These are phyloP conservation scores for Pseudozyma hubeiensis DNA, from an alignment of 1,284 basidiomycete genomes.

Conservation along the genomic window DNA sequence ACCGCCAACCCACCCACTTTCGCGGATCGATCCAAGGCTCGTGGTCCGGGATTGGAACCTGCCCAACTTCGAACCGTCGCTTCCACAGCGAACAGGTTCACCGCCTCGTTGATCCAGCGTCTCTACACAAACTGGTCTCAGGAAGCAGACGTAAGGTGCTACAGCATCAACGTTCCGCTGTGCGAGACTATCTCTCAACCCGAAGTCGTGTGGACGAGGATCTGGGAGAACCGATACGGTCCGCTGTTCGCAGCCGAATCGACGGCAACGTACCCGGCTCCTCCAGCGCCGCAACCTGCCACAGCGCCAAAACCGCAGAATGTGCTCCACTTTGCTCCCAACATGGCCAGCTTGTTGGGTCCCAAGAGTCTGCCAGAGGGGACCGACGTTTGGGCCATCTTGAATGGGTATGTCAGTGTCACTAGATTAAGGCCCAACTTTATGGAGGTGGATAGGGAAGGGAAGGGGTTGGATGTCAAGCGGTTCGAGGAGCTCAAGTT, in stretches of 20 bases:
- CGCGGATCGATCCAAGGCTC: conserved; percentile 27
- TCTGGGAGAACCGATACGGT: conserved; percentile 62
- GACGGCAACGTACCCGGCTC: conserved; percentile 21
- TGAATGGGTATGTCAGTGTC: conserved; percentile 60
- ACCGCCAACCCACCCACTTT: conserved; percentile 46
- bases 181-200: conserved; percentile 56
- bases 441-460: conserved; percentile 43
- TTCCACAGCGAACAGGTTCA: conserved; percentile 39
- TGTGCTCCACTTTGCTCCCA: conserved; percentile 59
- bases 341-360: conserved; percentile 57
- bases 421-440: conserved; percentile 56
- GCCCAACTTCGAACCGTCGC: conserved; percentile 21
- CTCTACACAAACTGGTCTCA: conserved; percentile 59
- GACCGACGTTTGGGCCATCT: conserved; percentile 64
- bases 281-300: conserved; percentile 28
- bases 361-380: conserved; percentile 46
- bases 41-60: conserved; percentile 30
- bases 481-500: conserved; percentile 24
- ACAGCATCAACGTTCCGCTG: conserved; percentile 66
- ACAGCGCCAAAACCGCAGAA: conserved; percentile 47
- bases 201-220: conserved; percentile 59
- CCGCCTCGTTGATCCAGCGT: conserved; percentile 45
- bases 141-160: conserved; percentile 51
- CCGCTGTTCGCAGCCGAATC: conserved; percentile 41
- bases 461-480: conserved; percentile 36